phyloP scores from a whole-genome alignment of 2,329 filamentous ascomycete genomes.

The Verticillium klebahnii region DNA sequence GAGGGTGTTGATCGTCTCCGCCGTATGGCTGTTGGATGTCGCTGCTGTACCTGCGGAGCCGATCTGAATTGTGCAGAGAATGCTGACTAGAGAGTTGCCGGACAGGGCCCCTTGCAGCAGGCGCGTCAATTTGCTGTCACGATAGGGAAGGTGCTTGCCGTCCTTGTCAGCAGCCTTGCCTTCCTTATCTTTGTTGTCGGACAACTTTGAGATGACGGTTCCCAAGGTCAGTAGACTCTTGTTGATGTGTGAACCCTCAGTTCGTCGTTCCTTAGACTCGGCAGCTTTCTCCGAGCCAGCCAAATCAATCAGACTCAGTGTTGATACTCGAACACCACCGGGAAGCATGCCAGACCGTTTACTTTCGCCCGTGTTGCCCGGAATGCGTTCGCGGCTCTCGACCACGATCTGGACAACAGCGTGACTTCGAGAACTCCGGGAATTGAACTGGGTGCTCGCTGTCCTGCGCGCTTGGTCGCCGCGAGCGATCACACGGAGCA shows the following conservation, averaged over 20 bases:
- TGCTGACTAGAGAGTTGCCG: constrained; percentile 91
- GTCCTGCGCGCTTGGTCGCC: constrained; percentile 88
- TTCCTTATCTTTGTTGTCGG: constrained; percentile 80
- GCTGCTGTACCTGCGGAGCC: constrained; percentile 71
- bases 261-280: constrained; percentile 87
- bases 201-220: constrained; percentile 91
- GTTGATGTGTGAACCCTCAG: constrained; percentile 97
- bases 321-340: constrained; percentile 91
- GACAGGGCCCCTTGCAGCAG: constrained; percentile 88
- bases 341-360: constrained; percentile 69
- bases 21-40: constrained; percentile 67
- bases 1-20: constrained; percentile 89
- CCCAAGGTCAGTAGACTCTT: constrained; percentile 93
- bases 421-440: constrained; percentile 93
- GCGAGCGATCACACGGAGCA: constrained; percentile 88
- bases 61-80: constrained; percentile 93
- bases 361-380: constrained; percentile 49
- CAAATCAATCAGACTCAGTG: constrained; percentile 90
- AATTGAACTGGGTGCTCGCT: constrained; percentile 94
- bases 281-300: constrained; percentile 95
- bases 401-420: constrained; percentile 98
- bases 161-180: constrained; percentile 72
- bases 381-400: constrained; percentile 84
- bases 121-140: constrained; percentile 95
- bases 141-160: constrained; percentile 88